Base-by-base conservation (phyloP, 495 filamentous ascomycete species). In the Xylaria nigripes region DNA sequence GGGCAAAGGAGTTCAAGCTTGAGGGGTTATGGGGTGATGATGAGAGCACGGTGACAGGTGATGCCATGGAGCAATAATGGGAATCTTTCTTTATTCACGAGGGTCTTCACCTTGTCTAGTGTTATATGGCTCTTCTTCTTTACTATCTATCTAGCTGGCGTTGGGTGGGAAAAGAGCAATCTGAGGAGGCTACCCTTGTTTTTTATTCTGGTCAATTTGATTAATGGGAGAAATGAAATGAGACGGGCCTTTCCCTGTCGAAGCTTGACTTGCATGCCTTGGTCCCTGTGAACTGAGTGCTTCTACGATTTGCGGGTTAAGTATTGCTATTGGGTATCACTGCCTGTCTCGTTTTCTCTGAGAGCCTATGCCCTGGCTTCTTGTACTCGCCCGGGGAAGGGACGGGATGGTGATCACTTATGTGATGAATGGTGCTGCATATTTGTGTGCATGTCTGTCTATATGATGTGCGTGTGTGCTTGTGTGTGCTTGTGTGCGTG, bases 1-100 rank as follows among this genome's bases (percentile, higher is more conserved):
- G 93, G 94, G 89, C 91, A 3, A 81, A 85, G 68, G 94, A 97
- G 72, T 97, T 98, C 70, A 90, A 91, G 75, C 77, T 98, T 30
- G 93, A 96, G 62, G 93, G 90, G 0, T 67, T 98, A n/a, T 95
- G 87, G 86, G 88, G 86, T 1, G 81, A 87, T 54, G 70, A 66
- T 25, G 64, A 52, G 22, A 42, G 61, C 10, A 56, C 41, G 40
- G 60, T 43, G 32, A 55, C 30, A 0, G 69, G 41, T 3, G 66
- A 62, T 38, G 63, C 46, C 24, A 68, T 68, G 64, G 50, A 66
- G 54, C 64, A 71, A 46, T 68, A 57, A 63, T 47, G 36, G 44
- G 23, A 48, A 36, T 2, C 15, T 5, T 8, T 8, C 10, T 36
- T 36, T 36, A 2, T 54, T 18, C 36, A 9, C 29, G n/a, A 16